Percentiles rank a stretch among this genome's conserved stretches.
These are phyloP conservation scores for Colletotrichum musae DNA, from an alignment of 2,329 filamentous ascomycete genomes.

Conservation along the genomic window DNA sequence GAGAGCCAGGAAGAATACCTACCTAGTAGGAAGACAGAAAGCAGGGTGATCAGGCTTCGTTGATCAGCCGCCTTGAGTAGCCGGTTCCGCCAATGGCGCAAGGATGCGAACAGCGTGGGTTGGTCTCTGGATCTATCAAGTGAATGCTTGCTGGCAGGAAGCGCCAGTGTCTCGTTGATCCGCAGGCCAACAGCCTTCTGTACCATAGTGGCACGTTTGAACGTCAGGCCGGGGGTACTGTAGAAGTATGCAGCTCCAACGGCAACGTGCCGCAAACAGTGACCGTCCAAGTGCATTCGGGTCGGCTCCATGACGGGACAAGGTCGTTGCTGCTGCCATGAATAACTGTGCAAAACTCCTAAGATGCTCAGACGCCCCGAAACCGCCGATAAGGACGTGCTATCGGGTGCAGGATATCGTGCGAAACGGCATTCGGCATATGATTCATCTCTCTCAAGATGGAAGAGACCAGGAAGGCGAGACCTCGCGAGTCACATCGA, in stretches of 20 bases:
- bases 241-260: not conserved
- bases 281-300: not conserved
- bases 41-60: conserved; percentile 3
- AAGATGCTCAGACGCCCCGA: not conserved
- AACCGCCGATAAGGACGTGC: too few species aligned
- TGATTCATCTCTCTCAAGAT: too few species aligned
- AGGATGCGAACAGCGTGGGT: not conserved
- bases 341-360: not conserved
- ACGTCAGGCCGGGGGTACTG: not conserved
- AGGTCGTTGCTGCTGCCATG: not conserved
- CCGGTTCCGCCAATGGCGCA: not conserved
- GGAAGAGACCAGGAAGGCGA: too few species aligned
- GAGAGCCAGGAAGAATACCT: not conserved
- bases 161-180: conserved; percentile 2
- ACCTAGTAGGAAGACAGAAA: not conserved
- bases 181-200: not conserved
- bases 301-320: not conserved
- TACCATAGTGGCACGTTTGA: not conserved
- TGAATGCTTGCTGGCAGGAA: not conserved
- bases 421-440: too few species aligned
- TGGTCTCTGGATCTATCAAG: not conserved
- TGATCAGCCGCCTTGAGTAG: too few species aligned
- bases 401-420: too few species aligned
- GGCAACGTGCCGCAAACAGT: conserved; percentile 19
- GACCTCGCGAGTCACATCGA: too few species aligned